Conservation (phyloP, 768 basidiomycete genomes). For the Tricholoma matsutake region DNA sequence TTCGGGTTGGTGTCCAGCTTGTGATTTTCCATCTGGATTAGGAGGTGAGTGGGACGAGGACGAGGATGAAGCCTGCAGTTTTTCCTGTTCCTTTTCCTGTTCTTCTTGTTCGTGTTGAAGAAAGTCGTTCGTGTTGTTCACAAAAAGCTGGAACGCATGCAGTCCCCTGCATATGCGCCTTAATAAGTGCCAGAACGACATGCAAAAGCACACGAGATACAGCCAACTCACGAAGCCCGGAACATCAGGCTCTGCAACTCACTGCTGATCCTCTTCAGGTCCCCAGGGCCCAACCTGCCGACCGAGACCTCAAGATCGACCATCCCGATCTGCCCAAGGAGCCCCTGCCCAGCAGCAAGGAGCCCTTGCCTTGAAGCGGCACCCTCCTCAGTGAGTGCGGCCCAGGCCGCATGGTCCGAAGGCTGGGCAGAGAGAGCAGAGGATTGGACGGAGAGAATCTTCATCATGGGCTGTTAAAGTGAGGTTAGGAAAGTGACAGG, state of each 20-base stretch:
- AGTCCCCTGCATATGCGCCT: slow-evolving; percentile 25
- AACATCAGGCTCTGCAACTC: slow-evolving; percentile 39
- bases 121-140: slow-evolving; percentile 28
- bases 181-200: background rate
- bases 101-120: slow-evolving; percentile 19
- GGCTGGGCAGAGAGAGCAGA: slow-evolving; percentile 30
- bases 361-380: slow-evolving; percentile 25
- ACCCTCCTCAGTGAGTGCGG: slow-evolving; percentile 22
- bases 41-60: background rate
- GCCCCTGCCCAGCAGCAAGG: slow-evolving; percentile 28
- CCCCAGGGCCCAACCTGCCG: slow-evolving; percentile 40
- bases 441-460: slow-evolving; percentile 32
- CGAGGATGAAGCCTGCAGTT: background rate
- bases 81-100: slow-evolving; percentile 7
- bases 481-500: background rate
- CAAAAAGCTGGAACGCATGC: slow-evolving; percentile 37
- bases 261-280: slow-evolving; percentile 36
- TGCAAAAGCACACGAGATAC: background rate
- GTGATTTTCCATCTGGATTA: background rate
- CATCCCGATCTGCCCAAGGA: slow-evolving; percentile 34
- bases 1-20: background rate
- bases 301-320: slow-evolving; percentile 41
- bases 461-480: slow-evolving; percentile 27
- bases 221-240: slow-evolving; percentile 30
- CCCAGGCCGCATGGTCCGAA: slow-evolving; percentile 34